Percentiles rank a stretch among this genome's conserved stretches.
Evolutionary conservation across 2,329 filamentous ascomycete genomes (phyloP).

Genomic region (Pseudopyricularia cyperi): DNA sequence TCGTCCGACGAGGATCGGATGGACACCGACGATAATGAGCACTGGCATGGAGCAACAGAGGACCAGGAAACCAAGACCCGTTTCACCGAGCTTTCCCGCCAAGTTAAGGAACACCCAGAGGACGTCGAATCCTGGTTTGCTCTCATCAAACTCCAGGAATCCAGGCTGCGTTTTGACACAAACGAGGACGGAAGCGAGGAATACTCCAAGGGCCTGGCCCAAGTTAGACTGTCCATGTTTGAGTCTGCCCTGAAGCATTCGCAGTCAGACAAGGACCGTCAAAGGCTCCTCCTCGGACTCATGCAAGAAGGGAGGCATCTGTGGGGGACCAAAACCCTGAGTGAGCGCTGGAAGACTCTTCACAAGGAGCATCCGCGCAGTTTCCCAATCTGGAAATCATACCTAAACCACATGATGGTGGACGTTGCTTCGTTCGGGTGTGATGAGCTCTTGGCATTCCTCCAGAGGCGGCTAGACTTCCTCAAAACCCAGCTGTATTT

Average conservation of each 20-base stretch:
- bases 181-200: slow-evolving; percentile 18
- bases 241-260: slow-evolving; percentile 59
- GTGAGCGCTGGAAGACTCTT: slow-evolving; percentile 46
- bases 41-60: slow-evolving; percentile 10
- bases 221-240: slow-evolving; percentile 70
- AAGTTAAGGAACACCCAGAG: slow-evolving; percentile 50
- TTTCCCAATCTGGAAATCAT: slow-evolving; percentile 58
- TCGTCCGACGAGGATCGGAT: slow-evolving; percentile 14
- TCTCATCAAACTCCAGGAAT: slow-evolving; percentile 67
- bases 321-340: slow-evolving; percentile 53
- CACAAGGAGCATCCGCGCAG: slow-evolving; percentile 38
- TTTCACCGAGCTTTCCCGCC: slow-evolving; percentile 48
- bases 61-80: slow-evolving; percentile 30
- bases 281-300: slow-evolving; percentile 51
- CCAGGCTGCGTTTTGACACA: slow-evolving; percentile 14
- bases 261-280: slow-evolving; percentile 29
- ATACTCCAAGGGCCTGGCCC: slow-evolving; percentile 49
- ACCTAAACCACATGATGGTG: slow-evolving; percentile 61
- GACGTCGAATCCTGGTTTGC: slow-evolving; percentile 64
- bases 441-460: slow-evolving; percentile 48
- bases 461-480: slow-evolving; percentile 41
- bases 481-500: slow-evolving; percentile 9
- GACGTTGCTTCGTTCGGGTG: slow-evolving; percentile 54
- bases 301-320: slow-evolving; percentile 63
- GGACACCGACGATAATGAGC: slow-evolving; percentile 18